phyloP scores from a whole-genome alignment of 176 grass and related monocot genomes.

The Puya raimondii region DNA sequence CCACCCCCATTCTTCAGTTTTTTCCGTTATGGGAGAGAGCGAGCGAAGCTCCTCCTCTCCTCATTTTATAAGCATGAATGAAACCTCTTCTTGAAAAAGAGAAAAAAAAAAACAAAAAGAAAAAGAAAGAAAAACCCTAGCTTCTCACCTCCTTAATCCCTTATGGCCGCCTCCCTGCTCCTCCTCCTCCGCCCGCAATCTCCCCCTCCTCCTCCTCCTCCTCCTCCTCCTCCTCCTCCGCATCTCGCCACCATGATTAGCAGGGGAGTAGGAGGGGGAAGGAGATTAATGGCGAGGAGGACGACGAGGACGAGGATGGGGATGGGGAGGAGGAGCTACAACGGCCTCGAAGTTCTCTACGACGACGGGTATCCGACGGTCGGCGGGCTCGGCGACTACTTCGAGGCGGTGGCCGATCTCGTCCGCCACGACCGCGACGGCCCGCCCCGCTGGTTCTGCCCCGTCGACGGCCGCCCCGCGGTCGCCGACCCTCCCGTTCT shows the following conservation, averaged over 20 bases:
- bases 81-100: conserved; percentile 2
- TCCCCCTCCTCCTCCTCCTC: conserved; percentile 1
- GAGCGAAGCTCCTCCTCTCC: too few relatives aligned
- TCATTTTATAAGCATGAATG: too few relatives aligned
- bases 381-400: conserved; percentile 36
- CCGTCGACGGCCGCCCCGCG: not conserved
- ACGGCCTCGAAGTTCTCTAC: conserved; percentile 40
- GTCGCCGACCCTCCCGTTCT: conserved; percentile 43
- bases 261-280: not conserved
- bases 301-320: not conserved
- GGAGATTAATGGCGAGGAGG: too few relatives aligned
- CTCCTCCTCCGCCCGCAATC: conserved; percentile 1
- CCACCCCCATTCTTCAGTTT: conserved; percentile 7
- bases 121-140: not conserved
- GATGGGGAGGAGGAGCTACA: conserved; percentile 30
- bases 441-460: conserved; percentile 43
- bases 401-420: conserved; percentile 24
- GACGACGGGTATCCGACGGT: conserved; percentile 44
- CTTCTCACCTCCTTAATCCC: conserved; percentile 4
- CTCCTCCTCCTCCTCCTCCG: conserved; percentile 1
- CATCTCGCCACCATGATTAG: not conserved
- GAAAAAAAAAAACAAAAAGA: not conserved
- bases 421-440: conserved; percentile 41
- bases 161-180: conserved; percentile 32
- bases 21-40: conserved; percentile 13